Conservation (phyloP, 768 basidiomycete genomes). For the Pleurotus cornucopiae region DNA sequence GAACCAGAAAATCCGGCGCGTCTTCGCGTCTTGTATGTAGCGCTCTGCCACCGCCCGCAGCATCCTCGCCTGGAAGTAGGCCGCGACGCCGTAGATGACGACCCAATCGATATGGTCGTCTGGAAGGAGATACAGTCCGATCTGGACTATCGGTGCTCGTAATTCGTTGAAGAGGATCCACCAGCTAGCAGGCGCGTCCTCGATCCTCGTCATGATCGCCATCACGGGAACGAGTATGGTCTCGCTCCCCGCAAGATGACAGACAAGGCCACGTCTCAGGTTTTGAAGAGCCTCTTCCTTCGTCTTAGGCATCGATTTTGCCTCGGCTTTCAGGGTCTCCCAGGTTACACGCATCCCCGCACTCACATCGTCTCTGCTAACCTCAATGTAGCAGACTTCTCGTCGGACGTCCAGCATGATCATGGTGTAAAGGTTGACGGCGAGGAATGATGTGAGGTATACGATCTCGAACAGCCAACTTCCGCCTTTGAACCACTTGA, state of each 20-base stretch:
- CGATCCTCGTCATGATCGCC: background rate
- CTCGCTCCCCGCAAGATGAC: background rate
- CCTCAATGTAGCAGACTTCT: conserved; percentile 4
- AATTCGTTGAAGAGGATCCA: conserved; percentile 7
- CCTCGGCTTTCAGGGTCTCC: conserved; percentile 1
- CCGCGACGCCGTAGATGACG: background rate
- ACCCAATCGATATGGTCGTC: conserved; percentile 5
- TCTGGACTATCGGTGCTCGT: background rate
- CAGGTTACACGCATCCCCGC: background rate
- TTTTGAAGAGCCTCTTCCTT: conserved; percentile 7
- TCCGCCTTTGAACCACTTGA: conserved; percentile 5
- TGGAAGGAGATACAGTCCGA: background rate
- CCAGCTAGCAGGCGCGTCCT: conserved; percentile 6
- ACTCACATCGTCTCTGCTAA: background rate
- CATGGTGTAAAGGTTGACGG: conserved; percentile 1
- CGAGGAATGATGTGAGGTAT: background rate
- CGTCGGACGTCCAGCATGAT: conserved; percentile 6
- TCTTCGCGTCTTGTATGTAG: conserved; percentile 4
- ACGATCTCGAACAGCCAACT: conserved; percentile 5
- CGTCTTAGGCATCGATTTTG: background rate
- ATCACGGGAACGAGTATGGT: background rate
- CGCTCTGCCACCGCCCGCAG: background rate
- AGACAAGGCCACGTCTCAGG: background rate
- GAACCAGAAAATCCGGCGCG: conserved; percentile 6
- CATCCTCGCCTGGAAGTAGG: conserved; percentile 1